Evolutionary conservation across 169 alveolate genomes (phyloP), one percentile per base, ranked within the genome.

Genomic region (Theileria equi): DNA sequence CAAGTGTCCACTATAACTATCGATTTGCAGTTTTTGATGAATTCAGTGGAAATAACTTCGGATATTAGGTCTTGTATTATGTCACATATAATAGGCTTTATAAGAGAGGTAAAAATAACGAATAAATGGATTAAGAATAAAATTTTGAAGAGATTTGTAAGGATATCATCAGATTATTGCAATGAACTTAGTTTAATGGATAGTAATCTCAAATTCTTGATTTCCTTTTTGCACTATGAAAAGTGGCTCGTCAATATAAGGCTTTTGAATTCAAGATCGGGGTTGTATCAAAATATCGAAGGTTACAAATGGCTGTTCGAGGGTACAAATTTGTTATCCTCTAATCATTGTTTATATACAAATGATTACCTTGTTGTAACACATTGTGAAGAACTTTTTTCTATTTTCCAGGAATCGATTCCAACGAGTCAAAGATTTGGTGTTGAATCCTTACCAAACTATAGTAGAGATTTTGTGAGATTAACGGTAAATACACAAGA

Each of bases 141-240:
- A 2, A 49, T 10, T 4, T 25, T 59, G 36, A 31, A 29, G 21
- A 31, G 5, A 11, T 67, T 67, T 31, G 67, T 34, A 8, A 31
- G 69, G 1, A 7, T 67, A 5, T 17, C 53, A 3, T 25, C 47
- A 6, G 69, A 67, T 10, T 67, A 32, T 29, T 67, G 79, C 48
- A 54, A 23, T 40, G 49, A 34, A 16, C 16, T 67, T 2, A 0
- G 10, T 0, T 28, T 3, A 0, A 2, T 55, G 58, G 10, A 26
- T 6, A 16, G 25, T 11, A 7, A 21, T 2, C 29, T 36, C 11
- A 62, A 19, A 16, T 23, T 35, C 6, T 23, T 67, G 17, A 16
- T 65, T 31, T 23, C 47, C 40, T 31, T 67, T 26, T 10, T 67
- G 50, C 31, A 52, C 61, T 67, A 34, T 31, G 79, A 54, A 38